Base-by-base conservation (phyloP, 441 rosid species). In the Gossypium davidsonii region DNA sequence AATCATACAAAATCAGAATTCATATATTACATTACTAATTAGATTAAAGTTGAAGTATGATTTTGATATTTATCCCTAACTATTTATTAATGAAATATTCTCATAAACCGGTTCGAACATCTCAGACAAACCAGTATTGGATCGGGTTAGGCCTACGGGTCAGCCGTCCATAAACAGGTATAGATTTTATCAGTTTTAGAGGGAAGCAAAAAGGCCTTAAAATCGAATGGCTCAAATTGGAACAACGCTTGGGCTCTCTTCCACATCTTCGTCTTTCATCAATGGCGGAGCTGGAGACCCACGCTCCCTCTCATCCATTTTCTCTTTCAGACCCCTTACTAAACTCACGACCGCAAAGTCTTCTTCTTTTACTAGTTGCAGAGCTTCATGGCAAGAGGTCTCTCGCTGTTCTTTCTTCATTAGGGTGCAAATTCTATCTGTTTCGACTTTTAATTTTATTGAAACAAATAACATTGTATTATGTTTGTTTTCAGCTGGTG, bases 321-420 rank as follows among this genome's bases (percentile, higher is more conserved):
- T 73, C 15, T 23, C 55, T 1, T 23, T 56, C 0, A 28, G 67
- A 44, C 72, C 82, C 80, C 67, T 59, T 20, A 9, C 6, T 5
- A 77, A 58, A 14, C 63, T 15, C 65, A 25, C 48, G 61, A 26
- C 60, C 74, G 39, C 34, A 70, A 75, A 15, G 8, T 63, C 82
- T 6, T 74, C 52, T 55, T 88, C 82, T 10, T 52, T 75, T 44
- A 12, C 70, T 6, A 53, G 20, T 78, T 85, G 87, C 79, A 84
- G 74, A 81, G 95, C 96, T 72, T 88, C 98, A 5, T 93, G 98
- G 97, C 91, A 91, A 78, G 98, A 93, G 93, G 94, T 88, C 20
- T 0, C 49, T 73, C 9, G 11, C 18, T 25, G 6, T 25, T 15
- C 25, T 21, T 58, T 57, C 14, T 2, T 23, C 18, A 51, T 53